Evolutionary conservation across 1,284 basidiomycete genomes (phyloP).

Genomic region (Fistulina hepatica): DNA sequence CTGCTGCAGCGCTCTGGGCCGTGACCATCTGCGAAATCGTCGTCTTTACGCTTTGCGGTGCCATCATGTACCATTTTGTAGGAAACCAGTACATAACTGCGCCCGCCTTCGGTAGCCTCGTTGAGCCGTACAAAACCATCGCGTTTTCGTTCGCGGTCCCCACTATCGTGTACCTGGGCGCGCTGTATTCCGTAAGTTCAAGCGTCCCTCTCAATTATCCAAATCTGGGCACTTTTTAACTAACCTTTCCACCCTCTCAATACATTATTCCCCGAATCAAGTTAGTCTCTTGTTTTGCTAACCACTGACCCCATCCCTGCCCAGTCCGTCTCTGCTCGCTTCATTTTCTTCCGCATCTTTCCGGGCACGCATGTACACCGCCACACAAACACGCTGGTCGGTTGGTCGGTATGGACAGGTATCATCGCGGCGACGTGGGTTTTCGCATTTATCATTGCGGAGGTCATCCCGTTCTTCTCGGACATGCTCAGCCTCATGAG

Average conservation of each 20-base stretch:
- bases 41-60: slow-evolving; percentile 50
- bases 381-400: slow-evolving; percentile 42
- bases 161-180: slow-evolving; percentile 39
- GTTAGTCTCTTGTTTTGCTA: no score
- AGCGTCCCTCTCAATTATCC: not conserved
- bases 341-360: slow-evolving; percentile 42
- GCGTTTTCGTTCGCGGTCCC: slow-evolving; percentile 39
- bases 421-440: slow-evolving; percentile 49
- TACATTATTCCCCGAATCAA: not conserved
- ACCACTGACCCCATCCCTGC: not conserved
- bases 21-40: slow-evolving; percentile 42
- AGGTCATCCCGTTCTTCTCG: slow-evolving; percentile 38
- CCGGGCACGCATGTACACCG: slow-evolving; percentile 37
- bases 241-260: not conserved
- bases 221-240: no score
- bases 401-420: slow-evolving; percentile 47
- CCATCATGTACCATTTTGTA: slow-evolving; percentile 47
- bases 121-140: slow-evolving; percentile 33
- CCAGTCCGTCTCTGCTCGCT: slow-evolving; percentile 36
- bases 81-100: slow-evolving; percentile 40
- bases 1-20: slow-evolving; percentile 31
- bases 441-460: slow-evolving; percentile 48
- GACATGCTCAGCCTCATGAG: slow-evolving; percentile 37
- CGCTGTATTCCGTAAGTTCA: slow-evolving; percentile 29
- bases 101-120: slow-evolving; percentile 37